Evolutionary conservation across 495 filamentous ascomycete genomes (phyloP).

Genomic region (Lasiosphaeris hirsuta): DNA sequence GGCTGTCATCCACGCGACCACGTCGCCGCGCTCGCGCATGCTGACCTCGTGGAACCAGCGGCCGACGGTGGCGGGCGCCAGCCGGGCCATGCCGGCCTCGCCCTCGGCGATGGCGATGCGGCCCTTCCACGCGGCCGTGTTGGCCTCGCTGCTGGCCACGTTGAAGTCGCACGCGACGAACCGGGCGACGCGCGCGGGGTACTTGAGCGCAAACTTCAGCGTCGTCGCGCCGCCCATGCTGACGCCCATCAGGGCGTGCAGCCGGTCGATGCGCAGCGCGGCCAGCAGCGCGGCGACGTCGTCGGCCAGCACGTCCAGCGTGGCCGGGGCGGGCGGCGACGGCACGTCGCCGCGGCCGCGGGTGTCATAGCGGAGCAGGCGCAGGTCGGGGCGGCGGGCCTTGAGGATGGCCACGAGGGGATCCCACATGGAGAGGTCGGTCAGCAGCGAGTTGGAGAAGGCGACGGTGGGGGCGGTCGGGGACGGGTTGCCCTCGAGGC

Average conservation of each 20-base stretch:
- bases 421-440: slow-evolving; percentile 73
- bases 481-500: slow-evolving; percentile 67
- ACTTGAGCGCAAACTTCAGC: slow-evolving; percentile 64
- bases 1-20: slow-evolving; percentile 46
- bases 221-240: slow-evolving; percentile 74
- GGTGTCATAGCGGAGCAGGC: slow-evolving; percentile 67
- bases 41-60: slow-evolving; percentile 70
- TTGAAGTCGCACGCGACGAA: slow-evolving; percentile 81
- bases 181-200: slow-evolving; percentile 53
- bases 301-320: slow-evolving; percentile 60
- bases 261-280: slow-evolving; percentile 57
- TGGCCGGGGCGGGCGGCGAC: slow-evolving; percentile 37
- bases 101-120: slow-evolving; percentile 67
- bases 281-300: slow-evolving; percentile 60
- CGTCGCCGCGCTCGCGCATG: slow-evolving; percentile 45
- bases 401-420: slow-evolving; percentile 59
- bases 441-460: slow-evolving; percentile 72
- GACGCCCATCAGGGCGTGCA: slow-evolving; percentile 65
- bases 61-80: slow-evolving; percentile 65
- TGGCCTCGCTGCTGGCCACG: slow-evolving; percentile 60
- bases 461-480: slow-evolving; percentile 65
- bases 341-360: slow-evolving; percentile 60
- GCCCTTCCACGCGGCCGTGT: slow-evolving; percentile 72
- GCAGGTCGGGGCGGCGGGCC: slow-evolving; percentile 57
- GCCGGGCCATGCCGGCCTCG: slow-evolving; percentile 50